Percentiles rank a stretch among this genome's conserved stretches.
phyloP scores from a whole-genome alignment of 495 filamentous ascomycete species.

The Aspergillus conjunctus region DNA sequence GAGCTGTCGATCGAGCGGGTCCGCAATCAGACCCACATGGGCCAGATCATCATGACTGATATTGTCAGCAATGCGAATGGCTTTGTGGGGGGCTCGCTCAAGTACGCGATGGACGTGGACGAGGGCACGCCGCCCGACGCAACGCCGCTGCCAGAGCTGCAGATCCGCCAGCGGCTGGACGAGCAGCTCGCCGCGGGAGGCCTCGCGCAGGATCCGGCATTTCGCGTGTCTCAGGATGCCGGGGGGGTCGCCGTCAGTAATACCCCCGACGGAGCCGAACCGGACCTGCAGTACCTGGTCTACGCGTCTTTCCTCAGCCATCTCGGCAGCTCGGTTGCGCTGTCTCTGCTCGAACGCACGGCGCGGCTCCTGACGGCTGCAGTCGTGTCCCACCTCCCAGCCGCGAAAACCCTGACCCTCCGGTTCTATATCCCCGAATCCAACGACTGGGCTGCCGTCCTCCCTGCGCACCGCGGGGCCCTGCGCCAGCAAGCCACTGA shows the following conservation, averaged over 20 bases:
- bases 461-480: slow-evolving; percentile 16
- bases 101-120: slow-evolving; percentile 17
- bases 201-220: slow-evolving; percentile 17
- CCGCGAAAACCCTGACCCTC: slow-evolving; percentile 19
- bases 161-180: slow-evolving; percentile 22
- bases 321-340: slow-evolving; percentile 6
- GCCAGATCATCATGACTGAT: slow-evolving; percentile 4
- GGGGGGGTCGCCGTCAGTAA: slow-evolving; percentile 22
- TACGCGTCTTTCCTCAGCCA: slow-evolving; percentile 21
- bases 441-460: slow-evolving; percentile 22
- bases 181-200: slow-evolving; percentile 12
- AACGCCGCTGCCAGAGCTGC: slow-evolving; percentile 8
- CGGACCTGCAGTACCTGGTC: slow-evolving; percentile 26
- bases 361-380: slow-evolving; percentile 24
- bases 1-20: slow-evolving; percentile 18
- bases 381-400: slow-evolving; percentile 19
- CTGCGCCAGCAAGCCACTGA: slow-evolving; percentile 12
- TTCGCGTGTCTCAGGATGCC: slow-evolving; percentile 18
- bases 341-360: slow-evolving; percentile 19
- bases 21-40: slow-evolving; percentile 9
- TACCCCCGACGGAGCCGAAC: slow-evolving; percentile 10
- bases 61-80: no score
- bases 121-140: slow-evolving; percentile 17
- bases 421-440: slow-evolving; percentile 23
- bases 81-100: no score